Evolutionary conservation across 495 filamentous ascomycete species (phyloP), one percentile per base, ranked within the genome.

Genomic region (Xylaria nigripes): DNA sequence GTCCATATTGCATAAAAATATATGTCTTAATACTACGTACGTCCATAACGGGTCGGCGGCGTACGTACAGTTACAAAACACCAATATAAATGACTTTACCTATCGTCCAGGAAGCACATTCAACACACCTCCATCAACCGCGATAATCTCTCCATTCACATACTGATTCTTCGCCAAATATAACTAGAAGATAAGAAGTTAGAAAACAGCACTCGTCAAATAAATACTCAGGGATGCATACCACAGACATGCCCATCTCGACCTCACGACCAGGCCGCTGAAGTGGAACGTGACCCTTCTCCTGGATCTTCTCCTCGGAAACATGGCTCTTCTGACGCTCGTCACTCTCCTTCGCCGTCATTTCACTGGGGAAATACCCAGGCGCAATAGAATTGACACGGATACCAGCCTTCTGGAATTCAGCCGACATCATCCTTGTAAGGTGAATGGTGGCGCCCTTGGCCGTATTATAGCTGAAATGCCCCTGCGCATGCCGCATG

Each of bases 331-430:
- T 83, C 58, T 76, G 76, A 24, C 67, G 68, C 16, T 79, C 72
- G 22, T 80, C 79, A 50, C 72, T 76, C 54, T 72, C 69, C 43
- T 74, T 74, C 40, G 79, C 71, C 48, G 83, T 86, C 82, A 86
- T 79, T 68, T 85, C 81, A 29, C 67, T 73, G 7, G 80, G 80
- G 54, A 84, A 85, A 56, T 84, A 67, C 6, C 85, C 85, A 21
- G 85, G 83, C 15, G 82, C 79, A 43, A 87, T 70, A 0, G 80
- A 79, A 70, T 87, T 87, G 38, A 75, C 72, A 18, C 73, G 70
- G 29, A 89, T 85, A 25, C 72, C 66, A 46, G 79, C 81, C 36
- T 72, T 68, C 10, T 71, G 72, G 40, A 86, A 68, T 23, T 55
- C 63, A 0, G 75, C 80, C 13, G 78, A 70, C 43, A 85, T 67